These are phyloP conservation scores for Pyrrhoderma noxium DNA, from an alignment of 1,284 basidiomycete species.

Conservation along the genomic window DNA sequence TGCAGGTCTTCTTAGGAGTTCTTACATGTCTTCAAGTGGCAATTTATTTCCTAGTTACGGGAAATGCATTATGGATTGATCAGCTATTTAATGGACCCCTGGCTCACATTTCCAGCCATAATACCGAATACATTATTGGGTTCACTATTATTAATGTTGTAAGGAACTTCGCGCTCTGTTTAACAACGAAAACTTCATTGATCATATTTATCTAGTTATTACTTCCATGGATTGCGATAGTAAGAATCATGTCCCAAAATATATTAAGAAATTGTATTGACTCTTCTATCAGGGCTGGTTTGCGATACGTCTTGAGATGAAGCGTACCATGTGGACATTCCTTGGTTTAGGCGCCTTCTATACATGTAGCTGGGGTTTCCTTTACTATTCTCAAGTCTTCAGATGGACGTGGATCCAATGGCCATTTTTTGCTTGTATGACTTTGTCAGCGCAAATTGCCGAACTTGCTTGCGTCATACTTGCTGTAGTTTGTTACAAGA, in stretches of 20 bases:
- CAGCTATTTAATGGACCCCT: constrained; percentile 43
- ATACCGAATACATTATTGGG: constrained; percentile 35
- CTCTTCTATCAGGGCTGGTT: constrained; percentile 14
- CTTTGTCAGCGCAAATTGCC: constrained; percentile 12
- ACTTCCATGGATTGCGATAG: constrained; percentile 43
- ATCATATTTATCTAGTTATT: constrained; percentile 22
- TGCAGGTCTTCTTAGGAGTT: constrained; percentile 48
- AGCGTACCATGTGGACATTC: constrained; percentile 14
- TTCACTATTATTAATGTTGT: constrained; percentile 41
- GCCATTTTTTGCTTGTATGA: constrained; percentile 17
- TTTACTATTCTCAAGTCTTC: constrained; percentile 17
- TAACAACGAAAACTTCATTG: neutral
- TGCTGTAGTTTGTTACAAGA: constrained; percentile 10
- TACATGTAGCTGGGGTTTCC: constrained; percentile 11
- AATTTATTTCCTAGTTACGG: constrained; percentile 43
- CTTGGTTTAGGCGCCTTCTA: constrained; percentile 5
- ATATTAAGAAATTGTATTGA: neutral
- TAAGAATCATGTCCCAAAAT: neutral
- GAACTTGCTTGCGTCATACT: constrained; percentile 13
- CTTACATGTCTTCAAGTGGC: constrained; percentile 52
- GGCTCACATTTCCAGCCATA: constrained; percentile 35
- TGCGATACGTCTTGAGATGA: constrained; percentile 12
- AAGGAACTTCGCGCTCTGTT: neutral
- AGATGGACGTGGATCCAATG: constrained; percentile 18
- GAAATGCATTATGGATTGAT: constrained; percentile 49